phyloP scores from a whole-genome alignment of 768 basidiomycete genomes.

The Lactarius hengduanensis region DNA sequence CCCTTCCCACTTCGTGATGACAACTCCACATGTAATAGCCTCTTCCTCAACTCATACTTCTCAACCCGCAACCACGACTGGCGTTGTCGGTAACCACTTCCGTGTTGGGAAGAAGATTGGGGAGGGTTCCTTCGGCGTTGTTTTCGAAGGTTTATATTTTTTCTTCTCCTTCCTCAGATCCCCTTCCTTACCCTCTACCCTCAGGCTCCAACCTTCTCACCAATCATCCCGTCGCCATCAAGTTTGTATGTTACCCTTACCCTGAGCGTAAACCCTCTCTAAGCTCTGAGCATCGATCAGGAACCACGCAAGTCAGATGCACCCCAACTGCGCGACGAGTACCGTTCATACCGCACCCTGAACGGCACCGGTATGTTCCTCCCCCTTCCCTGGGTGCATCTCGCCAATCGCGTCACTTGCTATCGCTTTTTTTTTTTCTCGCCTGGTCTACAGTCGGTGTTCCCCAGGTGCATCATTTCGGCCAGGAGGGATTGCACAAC shows the following conservation, averaged over 20 bases:
- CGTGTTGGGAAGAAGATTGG: slow-evolving; percentile 98
- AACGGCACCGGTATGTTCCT: slow-evolving; percentile 75
- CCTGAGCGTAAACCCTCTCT: slow-evolving; percentile 13
- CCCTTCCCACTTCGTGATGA: slow-evolving; percentile 45
- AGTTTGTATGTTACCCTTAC: slow-evolving; percentile 68
- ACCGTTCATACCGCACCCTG: slow-evolving; percentile 94
- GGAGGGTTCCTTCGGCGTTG: slow-evolving; percentile 98
- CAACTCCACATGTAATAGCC: slow-evolving; percentile 81
- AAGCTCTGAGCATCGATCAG: slow-evolving; percentile 39
- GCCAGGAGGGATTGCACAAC: slow-evolving; percentile 97
- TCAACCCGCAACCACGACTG: slow-evolving; percentile 60
- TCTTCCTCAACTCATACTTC: slow-evolving; percentile 63
- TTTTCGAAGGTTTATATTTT: slow-evolving; percentile 77
- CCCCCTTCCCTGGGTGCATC: slow-evolving; percentile 4
- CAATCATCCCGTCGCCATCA: slow-evolving; percentile 89
- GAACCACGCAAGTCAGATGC: slow-evolving; percentile 97
- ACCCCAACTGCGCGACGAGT: slow-evolving; percentile 95
- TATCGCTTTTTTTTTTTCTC: not conserved
- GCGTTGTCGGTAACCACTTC: slow-evolving; percentile 77
- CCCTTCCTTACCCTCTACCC: slow-evolving; percentile 17
- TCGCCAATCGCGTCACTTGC: slow-evolving; percentile 10
- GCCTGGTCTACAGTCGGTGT: slow-evolving; percentile 67
- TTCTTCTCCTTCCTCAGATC: slow-evolving; percentile 3
- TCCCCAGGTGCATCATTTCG: slow-evolving; percentile 98
- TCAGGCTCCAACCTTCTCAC: slow-evolving; percentile 83